Evolutionary conservation across 352 stramenopile species (phyloP), one percentile per base, ranked within the genome.

Genomic region (Pythium monospermum): DNA sequence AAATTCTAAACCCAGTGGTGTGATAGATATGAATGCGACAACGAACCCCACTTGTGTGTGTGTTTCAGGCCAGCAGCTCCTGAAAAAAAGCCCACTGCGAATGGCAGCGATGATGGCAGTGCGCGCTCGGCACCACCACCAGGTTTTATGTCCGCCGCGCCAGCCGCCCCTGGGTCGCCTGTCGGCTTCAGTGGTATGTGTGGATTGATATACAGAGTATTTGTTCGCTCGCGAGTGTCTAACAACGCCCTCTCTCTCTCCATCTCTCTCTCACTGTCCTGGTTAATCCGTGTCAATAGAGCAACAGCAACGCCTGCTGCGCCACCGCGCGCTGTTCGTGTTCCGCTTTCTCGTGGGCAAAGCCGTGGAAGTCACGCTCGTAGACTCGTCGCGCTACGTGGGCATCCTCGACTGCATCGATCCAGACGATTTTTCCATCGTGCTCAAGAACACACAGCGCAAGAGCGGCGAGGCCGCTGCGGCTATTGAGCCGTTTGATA

Each of bases 311-410:
- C 69, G 83, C 21, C 56, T 88, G 23, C 55, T 93, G 22, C 79
- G 83, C 43, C 83, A 93, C 60, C 83, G 83, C 37, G 68, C 77
- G 22, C 61, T 93, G 30, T 93, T 90, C 55, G 80, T 76, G 16
- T 93, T 90, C 67, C 77, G 80, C 30, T 91, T 83, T 56, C 64
- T 90, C 30, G 80, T 93, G 44, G 82, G 83, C 27, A 87, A 85
- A 57, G 68, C 69, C 4, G 83, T 91, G 18, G 73, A 91, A 28
- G 68, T 93, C 23, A 67, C 82, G 48, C 66, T 90, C 19, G 66
- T 70, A 25, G 77, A 74, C 22, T 47, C 64, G 12, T 85, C 74
- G 30, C 66, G 79, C n/a, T 93, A 85, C 59, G 53, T 71, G 16
- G 83, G 83, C 18, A 57, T 90, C 6, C 64, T 93, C 57, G 77